A percentile compares a stretch with the other conserved stretches of the same genome.
phyloP scores from a whole-genome alignment of 805 yeast genomes.

The Scheffersomyces lignosus region DNA sequence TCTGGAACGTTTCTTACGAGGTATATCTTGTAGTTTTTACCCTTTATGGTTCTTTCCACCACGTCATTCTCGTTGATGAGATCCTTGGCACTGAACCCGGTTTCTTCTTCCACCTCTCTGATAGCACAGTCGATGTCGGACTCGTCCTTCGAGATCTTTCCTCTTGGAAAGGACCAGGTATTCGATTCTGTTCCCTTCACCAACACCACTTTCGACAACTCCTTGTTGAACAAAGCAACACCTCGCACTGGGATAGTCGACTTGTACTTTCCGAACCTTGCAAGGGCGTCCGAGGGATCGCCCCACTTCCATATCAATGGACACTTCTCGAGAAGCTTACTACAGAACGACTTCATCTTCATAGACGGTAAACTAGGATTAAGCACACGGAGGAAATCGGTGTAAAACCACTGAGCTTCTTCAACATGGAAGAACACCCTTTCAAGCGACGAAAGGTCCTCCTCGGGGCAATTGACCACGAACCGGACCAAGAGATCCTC shows the following conservation, averaged over 20 bases:
- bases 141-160: constrained; percentile 93
- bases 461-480: constrained; percentile 87
- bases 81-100: constrained; percentile 80
- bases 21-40: constrained; percentile 84
- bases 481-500: constrained; percentile 90
- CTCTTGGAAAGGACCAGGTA: constrained; percentile 95
- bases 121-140: constrained; percentile 84
- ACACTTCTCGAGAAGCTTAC: constrained; percentile 63
- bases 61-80: constrained; percentile 68
- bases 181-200: constrained; percentile 81
- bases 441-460: constrained; percentile 77
- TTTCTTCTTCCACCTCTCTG: constrained; percentile 91
- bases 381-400: constrained; percentile 73
- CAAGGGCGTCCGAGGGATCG: constrained; percentile 74
- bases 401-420: constrained; percentile 98
- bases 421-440: constrained; percentile 92
- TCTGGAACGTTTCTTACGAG: constrained; percentile 78
- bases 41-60: constrained; percentile 76
- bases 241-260: constrained; percentile 94
- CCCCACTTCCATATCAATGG: constrained; percentile 86
- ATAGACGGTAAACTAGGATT: constrained; percentile 76
- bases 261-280: constrained; percentile 81
- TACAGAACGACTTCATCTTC: constrained; percentile 75
- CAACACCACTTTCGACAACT: constrained; percentile 66
- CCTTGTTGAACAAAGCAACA: constrained; percentile 78